Percentiles rank a stretch among this genome's conserved stretches.
Conservation (phyloP, 148 eudicot species). For the Rhododendron mucronatum region DNA sequence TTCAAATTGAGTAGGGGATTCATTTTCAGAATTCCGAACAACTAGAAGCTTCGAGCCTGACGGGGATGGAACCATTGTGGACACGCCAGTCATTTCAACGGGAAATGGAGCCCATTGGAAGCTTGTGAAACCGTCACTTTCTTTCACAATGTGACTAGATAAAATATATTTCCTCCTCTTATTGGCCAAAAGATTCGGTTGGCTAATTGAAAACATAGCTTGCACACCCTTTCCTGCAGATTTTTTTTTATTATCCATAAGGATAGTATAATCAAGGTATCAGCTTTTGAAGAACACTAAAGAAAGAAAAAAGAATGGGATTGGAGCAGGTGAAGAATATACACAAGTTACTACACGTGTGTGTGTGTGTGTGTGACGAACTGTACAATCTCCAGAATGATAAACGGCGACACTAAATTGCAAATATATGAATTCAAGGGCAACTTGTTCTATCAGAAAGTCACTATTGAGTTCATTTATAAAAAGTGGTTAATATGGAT, state of each 20-base stretch:
- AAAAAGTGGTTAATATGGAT: neutral
- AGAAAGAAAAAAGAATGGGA: too few species aligned
- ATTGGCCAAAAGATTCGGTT: slow-evolving; percentile 77
- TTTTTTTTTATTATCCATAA: neutral
- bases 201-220: slow-evolving; percentile 67
- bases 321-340: neutral
- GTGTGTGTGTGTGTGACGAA: neutral
- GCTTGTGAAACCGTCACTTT: slow-evolving; percentile 30
- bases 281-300: neutral
- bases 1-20: slow-evolving; percentile 73
- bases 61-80: slow-evolving; percentile 77
- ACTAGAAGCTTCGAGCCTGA: slow-evolving; percentile 90
- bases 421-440: neutral
- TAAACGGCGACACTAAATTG: neutral
- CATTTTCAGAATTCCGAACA: slow-evolving; percentile 68
- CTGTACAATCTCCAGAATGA: neutral
- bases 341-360: neutral
- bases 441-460: neutral
- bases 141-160: slow-evolving; percentile 47
- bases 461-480: neutral
- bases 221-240: slow-evolving; percentile 51
- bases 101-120: slow-evolving; percentile 91
- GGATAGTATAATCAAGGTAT: neutral
- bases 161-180: slow-evolving; percentile 58
- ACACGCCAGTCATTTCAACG: slow-evolving; percentile 62